Evolutionary conservation across 495 filamentous ascomycete genomes (phyloP), one percentile per base, ranked within the genome.

Genomic region (Talaromyces borbonicus): DNA sequence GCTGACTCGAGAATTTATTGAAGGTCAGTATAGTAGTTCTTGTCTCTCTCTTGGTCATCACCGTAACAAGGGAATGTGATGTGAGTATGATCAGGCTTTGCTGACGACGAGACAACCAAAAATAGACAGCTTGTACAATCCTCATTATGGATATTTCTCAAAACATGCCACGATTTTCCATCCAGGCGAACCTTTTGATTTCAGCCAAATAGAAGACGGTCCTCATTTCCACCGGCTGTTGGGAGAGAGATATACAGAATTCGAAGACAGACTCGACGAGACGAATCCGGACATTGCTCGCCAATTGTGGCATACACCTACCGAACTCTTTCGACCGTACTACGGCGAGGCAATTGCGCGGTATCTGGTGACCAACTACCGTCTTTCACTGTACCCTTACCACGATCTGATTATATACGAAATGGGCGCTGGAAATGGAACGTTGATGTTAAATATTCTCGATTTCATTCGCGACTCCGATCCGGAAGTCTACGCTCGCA

Each of bases 391-490:
- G 18, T 96, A 90, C 63, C 93, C 92, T 5, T 95, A 95, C 71
- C 81, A 93, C 63, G 92, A 99, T 68, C 78, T 99, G 39, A 87
- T 93, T 49, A 95, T 99, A 56, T 99, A 96, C 74, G 92, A 99
- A 62, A 89, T 99, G 79, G 92, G 92, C 16, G 92, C 92, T 38
- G 92, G 92, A 47, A 92, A 96, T 56, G 92, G 92, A 33, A 99
- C 93, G 3, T 75, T 99, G 55, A 99, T 99, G 92, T 72, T 88
- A 52, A 97, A 99, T 61, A 89, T 97, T 47, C 74, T 99, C 42
- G 90, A 99, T 69, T 92, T 90, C 67, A 93, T 99, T 61, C 87
- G 90, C 49, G 82, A 85, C 54, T 75, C 79, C 22, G 84, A 99
- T 51, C 84, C 89, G 2, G 82, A 85, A 50, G 90, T 99, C 20